Percentiles rank a stretch among this genome's conserved stretches.
These are phyloP conservation scores for Gossypium sturtianum DNA, from an alignment of 345 rosid genomes.

Conservation along the genomic window DNA sequence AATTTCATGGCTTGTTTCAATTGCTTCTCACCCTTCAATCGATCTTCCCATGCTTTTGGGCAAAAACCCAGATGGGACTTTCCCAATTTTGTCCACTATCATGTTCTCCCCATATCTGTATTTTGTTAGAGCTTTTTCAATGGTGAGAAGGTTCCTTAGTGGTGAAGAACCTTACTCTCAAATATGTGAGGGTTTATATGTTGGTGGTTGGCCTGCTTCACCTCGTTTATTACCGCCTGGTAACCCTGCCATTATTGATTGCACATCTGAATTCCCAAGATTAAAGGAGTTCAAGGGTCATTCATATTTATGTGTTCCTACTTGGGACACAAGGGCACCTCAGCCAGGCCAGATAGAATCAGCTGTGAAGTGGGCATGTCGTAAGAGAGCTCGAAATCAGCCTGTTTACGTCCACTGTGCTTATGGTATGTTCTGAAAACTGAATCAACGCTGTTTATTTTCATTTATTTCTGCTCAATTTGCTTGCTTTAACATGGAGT, in stretches of 20 bases:
- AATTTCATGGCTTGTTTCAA: constrained; percentile 29
- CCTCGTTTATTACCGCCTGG: constrained; percentile 46
- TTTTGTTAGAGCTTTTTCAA: constrained; percentile 42
- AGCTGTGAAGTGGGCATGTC: constrained; percentile 66
- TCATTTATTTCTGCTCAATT: neutral
- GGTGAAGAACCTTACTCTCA: constrained; percentile 57
- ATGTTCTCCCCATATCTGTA: constrained; percentile 53
- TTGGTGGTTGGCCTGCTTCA: constrained; percentile 74
- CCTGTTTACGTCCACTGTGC: constrained; percentile 65
- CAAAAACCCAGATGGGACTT: constrained; percentile 52
- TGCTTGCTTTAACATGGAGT: neutral
- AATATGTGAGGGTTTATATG: constrained; percentile 49
- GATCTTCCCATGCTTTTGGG: constrained; percentile 51
- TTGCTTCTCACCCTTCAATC: constrained; percentile 44
- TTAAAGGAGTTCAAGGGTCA: constrained; percentile 30
- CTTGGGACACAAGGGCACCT: constrained; percentile 80
- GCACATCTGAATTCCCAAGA: constrained; percentile 70
- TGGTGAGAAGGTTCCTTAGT: constrained; percentile 30
- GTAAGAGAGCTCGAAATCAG: constrained; percentile 55
- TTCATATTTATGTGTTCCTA: constrained; percentile 57
- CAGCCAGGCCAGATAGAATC: constrained; percentile 58
- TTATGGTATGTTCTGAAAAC: constrained; percentile 41
- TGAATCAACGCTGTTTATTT: neutral
- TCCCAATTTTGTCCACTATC: constrained; percentile 52
- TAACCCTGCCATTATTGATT: constrained; percentile 62